Evolutionary conservation across 208 protist species (phyloP), one percentile per base, ranked within the genome.

Genomic region (Wallacemonas rigidus): DNA sequence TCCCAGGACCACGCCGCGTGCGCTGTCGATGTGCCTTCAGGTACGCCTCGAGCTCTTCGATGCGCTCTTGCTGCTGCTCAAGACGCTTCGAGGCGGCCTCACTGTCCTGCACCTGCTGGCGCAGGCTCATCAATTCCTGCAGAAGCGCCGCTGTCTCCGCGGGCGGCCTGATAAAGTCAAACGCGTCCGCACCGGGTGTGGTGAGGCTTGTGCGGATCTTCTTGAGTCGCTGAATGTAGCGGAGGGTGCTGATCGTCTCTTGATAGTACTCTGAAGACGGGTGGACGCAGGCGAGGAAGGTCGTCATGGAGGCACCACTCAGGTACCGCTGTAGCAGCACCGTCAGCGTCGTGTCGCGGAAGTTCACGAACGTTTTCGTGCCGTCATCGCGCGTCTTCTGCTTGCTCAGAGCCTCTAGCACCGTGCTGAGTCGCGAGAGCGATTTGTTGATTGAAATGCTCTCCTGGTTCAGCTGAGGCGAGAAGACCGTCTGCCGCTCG

Each of bases 371-470:
- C 11, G 78, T 76, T 9, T 50, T 48, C 17, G 67, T 77, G 53
- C 82, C 82, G 53, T 91, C 83, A 36, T 84, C 69, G 38, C 71
- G 73, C 2, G 78, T 58, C 1, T 75, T 75, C 55, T 90, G 81
- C 53, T 41, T 71, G 78, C 88, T 93, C 17, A 97, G 81, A 7
- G 89, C 89, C 85, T 94, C 83, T 54, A 97, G 79, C 58, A 97
- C 92, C 9, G 92, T 97, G 71, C 89, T 93, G 43, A 97, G 87
- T 5, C 88, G 89, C 2, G 88, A 94, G 54, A 97, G 87, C 0
- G 89, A 94, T 69, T 93, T 97, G 75, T 97, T 97, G 70, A 97
- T 97, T 51, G 88, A 77, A 67, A 97, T 93, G 63, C 89, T 97
- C 75, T 97, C 89, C 57, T 87, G 88, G 71, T 94, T 97, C 8